Percentiles rank a stretch among this genome's conserved stretches.
These are phyloP conservation scores for Sesbania bispinosa DNA, from an alignment of 306 rosid genomes.

Conservation along the genomic window DNA sequence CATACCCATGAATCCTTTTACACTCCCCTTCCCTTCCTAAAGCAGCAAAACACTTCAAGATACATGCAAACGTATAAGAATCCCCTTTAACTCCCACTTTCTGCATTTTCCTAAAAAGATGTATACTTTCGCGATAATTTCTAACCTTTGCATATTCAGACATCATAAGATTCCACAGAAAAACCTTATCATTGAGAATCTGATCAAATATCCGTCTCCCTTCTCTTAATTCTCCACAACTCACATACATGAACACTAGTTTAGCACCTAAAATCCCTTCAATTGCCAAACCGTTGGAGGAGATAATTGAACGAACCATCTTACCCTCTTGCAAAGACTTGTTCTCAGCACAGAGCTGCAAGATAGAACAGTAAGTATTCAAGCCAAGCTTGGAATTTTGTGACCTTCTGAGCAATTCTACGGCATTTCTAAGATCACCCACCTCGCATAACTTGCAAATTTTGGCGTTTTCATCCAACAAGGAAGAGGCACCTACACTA, in stretches of 20 bases:
- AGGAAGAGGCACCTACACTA: too few species aligned
- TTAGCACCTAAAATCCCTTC: constrained; percentile 56
- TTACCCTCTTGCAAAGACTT: constrained; percentile 51
- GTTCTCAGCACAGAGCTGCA: too few species aligned
- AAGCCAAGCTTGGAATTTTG: too few species aligned
- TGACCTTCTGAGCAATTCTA: too few species aligned
- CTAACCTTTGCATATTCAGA: constrained; percentile 55
- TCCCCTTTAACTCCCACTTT: constrained; percentile 43
- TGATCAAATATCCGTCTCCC: constrained; percentile 54
- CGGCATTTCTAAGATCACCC: too few species aligned
- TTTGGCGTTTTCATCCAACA: too few species aligned
- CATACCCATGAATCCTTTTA: constrained; percentile 51
- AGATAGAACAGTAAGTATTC: too few species aligned
- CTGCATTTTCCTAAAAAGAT: constrained; percentile 55
- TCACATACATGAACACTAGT: constrained; percentile 62
- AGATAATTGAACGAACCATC: constrained; percentile 48
- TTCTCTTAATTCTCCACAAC: constrained; percentile 50
- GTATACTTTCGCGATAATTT: constrained; percentile 44
- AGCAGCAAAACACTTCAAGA: constrained; percentile 57
- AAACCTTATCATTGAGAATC: constrained; percentile 39
- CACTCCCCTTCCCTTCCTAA: constrained; percentile 44
- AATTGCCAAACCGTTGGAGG: constrained; percentile 30
- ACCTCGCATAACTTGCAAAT: too few species aligned
- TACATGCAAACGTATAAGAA: constrained; percentile 59
- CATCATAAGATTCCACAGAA: constrained; percentile 67